phyloP scores from a whole-genome alignment of 2,329 filamentous ascomycete species.

The Eutypella sp. region DNA sequence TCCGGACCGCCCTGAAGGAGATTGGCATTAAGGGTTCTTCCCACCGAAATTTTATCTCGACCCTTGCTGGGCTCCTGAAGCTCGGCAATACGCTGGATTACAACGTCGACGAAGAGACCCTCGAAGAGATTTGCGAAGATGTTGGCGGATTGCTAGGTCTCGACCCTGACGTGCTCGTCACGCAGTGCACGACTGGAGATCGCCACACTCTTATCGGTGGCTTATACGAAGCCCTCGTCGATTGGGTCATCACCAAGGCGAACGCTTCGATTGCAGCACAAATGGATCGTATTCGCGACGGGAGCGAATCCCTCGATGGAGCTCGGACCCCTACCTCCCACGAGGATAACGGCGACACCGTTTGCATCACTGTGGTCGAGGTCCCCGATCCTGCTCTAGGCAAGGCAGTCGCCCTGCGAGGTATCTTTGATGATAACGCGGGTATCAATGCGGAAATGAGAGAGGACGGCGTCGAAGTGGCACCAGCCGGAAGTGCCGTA shows the following conservation, averaged over 20 bases:
- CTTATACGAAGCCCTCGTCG: slow-evolving; percentile 88
- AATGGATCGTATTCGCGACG: slow-evolving; percentile 60
- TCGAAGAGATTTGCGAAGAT: slow-evolving; percentile 87
- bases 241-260: slow-evolving; percentile 87
- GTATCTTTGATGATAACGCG: slow-evolving; percentile 84
- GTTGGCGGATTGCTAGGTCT: slow-evolving; percentile 80
- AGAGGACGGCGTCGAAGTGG: slow-evolving; percentile 80
- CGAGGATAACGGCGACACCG: slow-evolving; percentile 74
- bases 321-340: slow-evolving; percentile 60
- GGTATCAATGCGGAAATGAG: slow-evolving; percentile 98
- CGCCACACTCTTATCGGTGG: slow-evolving; percentile 77
- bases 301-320: slow-evolving; percentile 63
- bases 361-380: slow-evolving; percentile 84
- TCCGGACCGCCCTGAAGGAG: slow-evolving; percentile 77
- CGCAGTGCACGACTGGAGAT: slow-evolving; percentile 78
- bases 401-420: slow-evolving; percentile 83
- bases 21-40: slow-evolving; percentile 89
- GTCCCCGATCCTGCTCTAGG: slow-evolving; percentile 74
- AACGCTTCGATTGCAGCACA: slow-evolving; percentile 79
- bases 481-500: slow-evolving; percentile 71
- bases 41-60: slow-evolving; percentile 78
- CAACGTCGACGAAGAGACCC: slow-evolving; percentile 72
- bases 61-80: slow-evolving; percentile 80
- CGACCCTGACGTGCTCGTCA: slow-evolving; percentile 75
- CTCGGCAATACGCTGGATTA: slow-evolving; percentile 88